These are phyloP conservation scores for Quercus wislizeni DNA, from an alignment of 306 rosid genomes.

Conservation along the genomic window DNA sequence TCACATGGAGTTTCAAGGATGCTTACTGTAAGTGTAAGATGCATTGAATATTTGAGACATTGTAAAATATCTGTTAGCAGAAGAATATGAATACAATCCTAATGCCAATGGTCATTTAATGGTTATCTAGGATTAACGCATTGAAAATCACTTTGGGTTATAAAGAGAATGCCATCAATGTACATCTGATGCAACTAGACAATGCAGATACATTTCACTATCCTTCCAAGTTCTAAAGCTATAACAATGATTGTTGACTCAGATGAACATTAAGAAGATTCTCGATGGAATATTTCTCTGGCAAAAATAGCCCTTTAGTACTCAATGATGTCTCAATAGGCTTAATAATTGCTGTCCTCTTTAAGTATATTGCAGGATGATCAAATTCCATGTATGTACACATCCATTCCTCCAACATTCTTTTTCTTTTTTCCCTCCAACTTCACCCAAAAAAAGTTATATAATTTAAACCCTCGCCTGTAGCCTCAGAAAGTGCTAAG, in stretches of 20 bases:
- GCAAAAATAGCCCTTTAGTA: not conserved
- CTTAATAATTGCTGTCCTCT: not conserved
- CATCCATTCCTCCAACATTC: not conserved
- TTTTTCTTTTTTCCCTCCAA: not conserved
- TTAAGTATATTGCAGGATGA: not conserved
- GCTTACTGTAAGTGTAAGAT: no score
- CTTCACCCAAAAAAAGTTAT: not conserved
- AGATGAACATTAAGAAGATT: not conserved
- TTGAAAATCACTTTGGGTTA: not conserved
- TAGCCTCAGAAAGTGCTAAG: constrained; percentile 3
- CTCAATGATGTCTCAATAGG: not conserved
- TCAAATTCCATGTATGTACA: not conserved
- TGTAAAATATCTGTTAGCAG: not conserved
- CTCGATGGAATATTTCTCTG: not conserved
- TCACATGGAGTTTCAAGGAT: no score
- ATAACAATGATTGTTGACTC: constrained; percentile 3
- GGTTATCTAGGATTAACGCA: not conserved
- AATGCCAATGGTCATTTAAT: not conserved
- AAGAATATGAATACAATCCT: not conserved
- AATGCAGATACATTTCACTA: constrained; percentile 4
- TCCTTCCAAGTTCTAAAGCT: not conserved
- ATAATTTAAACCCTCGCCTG: not conserved
- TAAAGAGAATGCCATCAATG: not conserved
- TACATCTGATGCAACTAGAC: not conserved
- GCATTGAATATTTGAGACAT: no score